Evolutionary conservation across 202 grass and related monocot genomes (phyloP).

Genomic region (Bolboschoenoplectus hybrid): DNA sequence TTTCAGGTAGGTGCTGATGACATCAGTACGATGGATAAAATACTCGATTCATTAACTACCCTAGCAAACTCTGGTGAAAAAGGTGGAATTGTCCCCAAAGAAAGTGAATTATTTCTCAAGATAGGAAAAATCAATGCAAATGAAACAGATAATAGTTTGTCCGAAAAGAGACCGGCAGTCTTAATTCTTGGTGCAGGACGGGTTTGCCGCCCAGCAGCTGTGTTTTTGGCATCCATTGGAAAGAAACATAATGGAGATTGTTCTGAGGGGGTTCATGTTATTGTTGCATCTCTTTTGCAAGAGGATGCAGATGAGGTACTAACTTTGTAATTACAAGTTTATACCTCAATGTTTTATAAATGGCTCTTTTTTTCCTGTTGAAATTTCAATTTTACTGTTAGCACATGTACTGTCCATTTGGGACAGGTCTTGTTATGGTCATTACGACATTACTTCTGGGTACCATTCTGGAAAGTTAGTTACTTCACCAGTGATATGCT

Average conservation of each 20-base stretch:
- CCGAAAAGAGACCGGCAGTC: slow-evolving; percentile 57
- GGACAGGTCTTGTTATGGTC: not conserved
- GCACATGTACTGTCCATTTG: slow-evolving; percentile 3
- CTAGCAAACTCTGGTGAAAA: slow-evolving; percentile 55
- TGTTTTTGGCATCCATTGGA: slow-evolving; percentile 60
- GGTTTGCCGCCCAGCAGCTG: slow-evolving; percentile 77
- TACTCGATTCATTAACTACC: slow-evolving; percentile 74
- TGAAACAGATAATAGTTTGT: slow-evolving; percentile 38
- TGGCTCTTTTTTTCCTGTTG: not conserved
- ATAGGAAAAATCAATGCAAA: slow-evolving; percentile 68
- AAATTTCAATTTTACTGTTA: not conserved
- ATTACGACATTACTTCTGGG: not conserved
- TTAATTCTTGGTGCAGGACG: slow-evolving; percentile 92
- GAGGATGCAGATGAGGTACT: slow-evolving; percentile 88
- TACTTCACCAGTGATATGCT: not conserved
- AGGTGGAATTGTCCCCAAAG: slow-evolving; percentile 46
- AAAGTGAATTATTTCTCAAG: slow-evolving; percentile 65
- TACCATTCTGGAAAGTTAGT: not conserved
- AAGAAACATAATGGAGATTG: slow-evolving; percentile 34
- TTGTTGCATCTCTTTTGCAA: slow-evolving; percentile 86
- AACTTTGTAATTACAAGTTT: slow-evolving; percentile 27
- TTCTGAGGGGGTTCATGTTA: slow-evolving; percentile 61
- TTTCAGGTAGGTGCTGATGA: slow-evolving; percentile 85
- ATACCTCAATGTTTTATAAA: not conserved
- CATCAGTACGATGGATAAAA: slow-evolving; percentile 59